These are phyloP conservation scores for Handroanthus guayacan DNA, from an alignment of 257 asterid species.

Conservation along the genomic window DNA sequence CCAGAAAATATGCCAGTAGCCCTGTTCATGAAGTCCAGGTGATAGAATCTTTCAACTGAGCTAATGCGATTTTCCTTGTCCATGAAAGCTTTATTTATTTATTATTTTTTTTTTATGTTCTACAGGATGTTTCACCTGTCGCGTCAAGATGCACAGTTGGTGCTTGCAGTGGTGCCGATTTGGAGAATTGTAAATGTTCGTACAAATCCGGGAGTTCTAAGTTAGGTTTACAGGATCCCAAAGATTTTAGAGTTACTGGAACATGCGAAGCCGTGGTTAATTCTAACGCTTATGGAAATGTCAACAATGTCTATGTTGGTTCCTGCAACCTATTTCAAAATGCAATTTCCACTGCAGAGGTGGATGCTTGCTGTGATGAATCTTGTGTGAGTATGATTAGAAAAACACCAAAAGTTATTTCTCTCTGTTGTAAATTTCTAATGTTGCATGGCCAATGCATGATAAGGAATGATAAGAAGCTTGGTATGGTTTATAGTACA, in stretches of 20 bases:
- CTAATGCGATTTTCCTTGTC: slow-evolving; percentile 25
- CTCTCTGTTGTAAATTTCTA: slow-evolving; percentile 27
- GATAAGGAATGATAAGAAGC: slow-evolving; percentile 23
- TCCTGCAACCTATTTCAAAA: slow-evolving; percentile 46
- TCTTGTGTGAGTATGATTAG: slow-evolving; percentile 58
- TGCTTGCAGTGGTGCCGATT: slow-evolving; percentile 49
- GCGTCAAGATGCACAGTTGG: slow-evolving; percentile 56
- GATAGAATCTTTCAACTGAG: slow-evolving; percentile 34
- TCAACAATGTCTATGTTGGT: slow-evolving; percentile 41
- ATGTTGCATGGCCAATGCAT: slow-evolving; percentile 30
- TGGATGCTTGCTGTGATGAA: slow-evolving; percentile 51
- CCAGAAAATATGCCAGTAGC: slow-evolving; percentile 41
- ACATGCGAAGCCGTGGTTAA: slow-evolving; percentile 46
- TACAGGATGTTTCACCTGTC: slow-evolving; percentile 71
- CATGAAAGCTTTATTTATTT: slow-evolving; percentile 22
- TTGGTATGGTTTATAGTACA: slow-evolving; percentile 10
- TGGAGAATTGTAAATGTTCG: slow-evolving; percentile 60
- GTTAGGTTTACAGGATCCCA: slow-evolving; percentile 42
- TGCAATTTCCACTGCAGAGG: slow-evolving; percentile 40
- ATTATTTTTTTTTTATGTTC: slow-evolving; percentile 24
- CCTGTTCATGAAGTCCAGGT: slow-evolving; percentile 62
- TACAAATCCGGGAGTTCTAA: slow-evolving; percentile 54
- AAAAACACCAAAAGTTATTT: background rate
- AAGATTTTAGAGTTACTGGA: slow-evolving; percentile 45
- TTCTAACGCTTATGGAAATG: slow-evolving; percentile 47